Conservation (phyloP, 495 filamentous ascomycete species). For the Aspergillus bridgeri region DNA sequence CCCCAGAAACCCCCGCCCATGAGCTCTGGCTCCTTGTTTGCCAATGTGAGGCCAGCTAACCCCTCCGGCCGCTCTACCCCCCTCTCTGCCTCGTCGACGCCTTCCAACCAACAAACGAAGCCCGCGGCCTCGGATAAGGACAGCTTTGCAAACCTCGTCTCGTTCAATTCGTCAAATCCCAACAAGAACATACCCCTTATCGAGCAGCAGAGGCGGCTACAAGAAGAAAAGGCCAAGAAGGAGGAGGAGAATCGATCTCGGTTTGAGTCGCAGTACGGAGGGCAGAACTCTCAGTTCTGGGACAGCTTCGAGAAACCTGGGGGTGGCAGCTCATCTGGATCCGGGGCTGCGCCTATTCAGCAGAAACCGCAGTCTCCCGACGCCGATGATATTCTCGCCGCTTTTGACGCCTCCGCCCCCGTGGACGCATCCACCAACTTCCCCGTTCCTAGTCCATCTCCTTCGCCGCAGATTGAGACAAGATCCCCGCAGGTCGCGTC, state of each 20-base stretch:
- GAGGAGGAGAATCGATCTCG: slow-evolving; percentile 67
- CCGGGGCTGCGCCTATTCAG: slow-evolving; percentile 52
- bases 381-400: slow-evolving; percentile 61
- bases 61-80: slow-evolving; percentile 69
- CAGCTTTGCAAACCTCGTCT: slow-evolving; percentile 87
- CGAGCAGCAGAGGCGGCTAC: slow-evolving; percentile 78
- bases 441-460: slow-evolving; percentile 41
- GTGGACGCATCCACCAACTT: slow-evolving; percentile 62
- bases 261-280: slow-evolving; percentile 72
- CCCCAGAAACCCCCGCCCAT: slow-evolving; percentile 47
- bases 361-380: slow-evolving; percentile 29
- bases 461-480: slow-evolving; percentile 26
- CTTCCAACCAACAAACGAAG: slow-evolving; percentile 49
- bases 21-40: slow-evolving; percentile 55
- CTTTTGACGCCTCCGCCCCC: slow-evolving; percentile 57
- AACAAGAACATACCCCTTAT: slow-evolving; percentile 69
- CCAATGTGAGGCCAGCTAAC: slow-evolving; percentile 54
- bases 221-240: slow-evolving; percentile 72
- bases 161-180: slow-evolving; percentile 63
- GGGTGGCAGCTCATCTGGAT: slow-evolving; percentile 30
- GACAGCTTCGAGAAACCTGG: slow-evolving; percentile 56
- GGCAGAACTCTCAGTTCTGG: slow-evolving; percentile 62
- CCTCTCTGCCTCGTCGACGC: slow-evolving; percentile 52
- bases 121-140: slow-evolving; percentile 64
- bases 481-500: slow-evolving; percentile 15